A percentile compares a stretch with the other conserved stretches of the same genome.
phyloP scores from a whole-genome alignment of 2,329 filamentous ascomycete genomes.

The Camptophora hylomeconis region DNA sequence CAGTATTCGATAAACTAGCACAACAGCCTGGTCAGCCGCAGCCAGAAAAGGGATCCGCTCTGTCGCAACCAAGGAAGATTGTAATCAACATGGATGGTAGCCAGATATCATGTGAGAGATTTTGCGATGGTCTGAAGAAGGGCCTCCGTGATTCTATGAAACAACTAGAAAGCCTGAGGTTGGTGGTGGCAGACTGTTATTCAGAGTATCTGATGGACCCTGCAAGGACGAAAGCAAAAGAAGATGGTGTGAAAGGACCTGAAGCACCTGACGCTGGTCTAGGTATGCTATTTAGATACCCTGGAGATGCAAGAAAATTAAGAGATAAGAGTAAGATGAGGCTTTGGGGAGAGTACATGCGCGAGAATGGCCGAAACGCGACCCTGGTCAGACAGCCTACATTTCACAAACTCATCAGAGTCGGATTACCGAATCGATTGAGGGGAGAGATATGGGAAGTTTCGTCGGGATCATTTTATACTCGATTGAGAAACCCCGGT shows the following conservation, averaged over 20 bases:
- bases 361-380: slow-evolving; percentile 86
- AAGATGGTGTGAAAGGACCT: slow-evolving; percentile 28
- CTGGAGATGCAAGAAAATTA: slow-evolving; percentile 85
- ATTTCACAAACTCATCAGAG: slow-evolving; percentile 92
- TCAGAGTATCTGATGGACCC: slow-evolving; percentile 63
- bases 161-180: slow-evolving; percentile 72
- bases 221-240: slow-evolving; percentile 40
- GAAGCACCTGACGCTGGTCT: slow-evolving; percentile 81
- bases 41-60: slow-evolving; percentile 7
- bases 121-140: slow-evolving; percentile 90
- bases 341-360: slow-evolving; percentile 89
- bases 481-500: slow-evolving; percentile 73
- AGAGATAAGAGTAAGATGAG: slow-evolving; percentile 95
- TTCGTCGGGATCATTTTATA: slow-evolving; percentile 78
- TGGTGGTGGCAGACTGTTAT: slow-evolving; percentile 73
- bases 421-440: slow-evolving; percentile 84
- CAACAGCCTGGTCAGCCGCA: slow-evolving; percentile 34
- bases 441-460: slow-evolving; percentile 94
- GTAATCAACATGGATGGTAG: slow-evolving; percentile 85
- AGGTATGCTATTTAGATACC: slow-evolving; percentile 86
- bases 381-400: slow-evolving; percentile 90
- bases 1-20: slow-evolving; percentile 71
- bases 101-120: slow-evolving; percentile 78
- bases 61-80: slow-evolving; percentile 65
- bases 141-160: slow-evolving; percentile 77